Conservation (phyloP, 2,329 filamentous ascomycete genomes). For the Fusarium denticulatum region DNA sequence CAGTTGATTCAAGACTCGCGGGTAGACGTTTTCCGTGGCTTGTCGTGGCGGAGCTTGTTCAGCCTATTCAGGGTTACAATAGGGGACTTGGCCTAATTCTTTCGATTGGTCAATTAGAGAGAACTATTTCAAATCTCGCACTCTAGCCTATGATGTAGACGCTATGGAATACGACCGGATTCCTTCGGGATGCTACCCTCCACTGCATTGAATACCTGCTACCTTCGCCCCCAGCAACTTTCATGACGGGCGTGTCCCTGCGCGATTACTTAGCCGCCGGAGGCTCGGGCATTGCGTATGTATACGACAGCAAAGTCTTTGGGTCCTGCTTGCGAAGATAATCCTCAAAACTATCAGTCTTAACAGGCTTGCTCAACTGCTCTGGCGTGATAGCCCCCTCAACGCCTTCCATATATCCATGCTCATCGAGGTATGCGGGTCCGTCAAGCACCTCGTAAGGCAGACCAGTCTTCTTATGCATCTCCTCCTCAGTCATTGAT, state of each 20-base stretch:
- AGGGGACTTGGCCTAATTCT: not conserved
- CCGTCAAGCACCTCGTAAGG: conserved; percentile 52
- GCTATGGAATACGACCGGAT: not conserved
- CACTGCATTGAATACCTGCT: rapidly evolving
- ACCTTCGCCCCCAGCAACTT: too few species aligned
- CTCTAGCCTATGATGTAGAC: not conserved
- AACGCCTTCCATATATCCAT: conserved; percentile 54
- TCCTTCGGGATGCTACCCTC: not conserved
- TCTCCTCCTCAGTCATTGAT: conserved; percentile 44
- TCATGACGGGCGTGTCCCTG: too few species aligned
- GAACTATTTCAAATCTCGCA: rapidly evolving
- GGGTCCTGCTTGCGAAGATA: conserved; percentile 39
- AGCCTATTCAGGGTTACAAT: not conserved
- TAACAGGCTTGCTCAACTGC: conserved; percentile 50
- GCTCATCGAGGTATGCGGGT: conserved; percentile 49
- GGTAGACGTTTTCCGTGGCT: not conserved
- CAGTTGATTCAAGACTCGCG: not conserved
- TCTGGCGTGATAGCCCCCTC: conserved; percentile 50
- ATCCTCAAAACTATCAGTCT: conserved; percentile 45
- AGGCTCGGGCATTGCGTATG: not conserved
- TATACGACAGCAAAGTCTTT: conserved; percentile 10
- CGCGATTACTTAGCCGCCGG: not conserved
- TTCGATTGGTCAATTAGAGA: not conserved
- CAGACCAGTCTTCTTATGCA: conserved; percentile 49
- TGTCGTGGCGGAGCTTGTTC: not conserved